Evolutionary conservation across 345 rosid genomes (phyloP).

Genomic region (Euphorbia pulcherrima): DNA sequence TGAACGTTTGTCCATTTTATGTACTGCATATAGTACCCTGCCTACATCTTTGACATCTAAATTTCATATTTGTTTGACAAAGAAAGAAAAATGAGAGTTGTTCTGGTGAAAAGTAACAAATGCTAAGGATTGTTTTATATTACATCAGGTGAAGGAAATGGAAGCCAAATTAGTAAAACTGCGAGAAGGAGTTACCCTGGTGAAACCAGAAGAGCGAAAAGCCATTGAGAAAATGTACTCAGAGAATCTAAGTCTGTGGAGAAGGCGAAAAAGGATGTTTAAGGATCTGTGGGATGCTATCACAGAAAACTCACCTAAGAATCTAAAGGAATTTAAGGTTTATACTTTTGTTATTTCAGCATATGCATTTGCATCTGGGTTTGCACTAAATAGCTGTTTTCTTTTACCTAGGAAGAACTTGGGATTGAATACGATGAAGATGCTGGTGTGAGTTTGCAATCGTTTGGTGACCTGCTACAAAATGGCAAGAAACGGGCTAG

Average conservation of each 20-base stretch:
- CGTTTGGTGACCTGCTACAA: conserved; percentile 52
- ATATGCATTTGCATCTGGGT: conserved; percentile 4
- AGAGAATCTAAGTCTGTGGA: conserved; percentile 70
- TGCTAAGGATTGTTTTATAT: not conserved
- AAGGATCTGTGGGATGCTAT: conserved; percentile 87
- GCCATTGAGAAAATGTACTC: conserved; percentile 53
- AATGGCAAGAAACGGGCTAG: conserved; percentile 53
- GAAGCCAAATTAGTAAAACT: conserved; percentile 66
- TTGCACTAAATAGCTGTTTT: conserved; percentile 13
- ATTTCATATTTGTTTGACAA: no score
- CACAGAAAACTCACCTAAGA: conserved; percentile 76
- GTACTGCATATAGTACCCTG: not conserved
- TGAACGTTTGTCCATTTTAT: not conserved
- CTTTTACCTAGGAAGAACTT: conserved; percentile 70
- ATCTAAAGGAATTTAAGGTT: conserved; percentile 88
- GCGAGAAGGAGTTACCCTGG: conserved; percentile 66
- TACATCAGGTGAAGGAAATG: conserved; percentile 63
- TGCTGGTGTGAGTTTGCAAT: conserved; percentile 61
- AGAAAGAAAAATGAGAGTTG: not conserved
- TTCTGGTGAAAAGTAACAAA: conserved; percentile 6
- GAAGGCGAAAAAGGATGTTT: conserved; percentile 91
- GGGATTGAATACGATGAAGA: conserved; percentile 91
- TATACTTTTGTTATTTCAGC: conserved; percentile 4
- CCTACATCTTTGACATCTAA: not conserved
- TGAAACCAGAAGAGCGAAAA: conserved; percentile 76